Evolutionary conservation across 2,329 filamentous ascomycete genomes (phyloP).

Genomic region (Beauveria pseudobassiana): DNA sequence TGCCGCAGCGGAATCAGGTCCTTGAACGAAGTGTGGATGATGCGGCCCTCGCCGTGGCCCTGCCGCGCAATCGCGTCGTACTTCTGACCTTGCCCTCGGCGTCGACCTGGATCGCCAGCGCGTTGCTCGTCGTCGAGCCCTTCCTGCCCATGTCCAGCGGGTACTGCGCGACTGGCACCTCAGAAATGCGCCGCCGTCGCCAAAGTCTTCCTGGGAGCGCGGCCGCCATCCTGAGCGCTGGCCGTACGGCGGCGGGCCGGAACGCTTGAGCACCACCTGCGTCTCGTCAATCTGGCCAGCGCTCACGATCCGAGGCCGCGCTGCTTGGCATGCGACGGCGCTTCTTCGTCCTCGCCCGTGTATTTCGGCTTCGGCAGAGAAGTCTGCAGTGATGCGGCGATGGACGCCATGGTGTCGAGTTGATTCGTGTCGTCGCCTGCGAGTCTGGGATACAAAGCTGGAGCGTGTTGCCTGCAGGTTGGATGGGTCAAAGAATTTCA

Average conservation of each 20-base stretch:
- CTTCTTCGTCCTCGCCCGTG: constrained; percentile 79
- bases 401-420: constrained; percentile 48
- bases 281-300: constrained; percentile 74
- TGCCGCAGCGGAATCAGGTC: constrained; percentile 92
- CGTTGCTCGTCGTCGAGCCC: constrained; percentile 65
- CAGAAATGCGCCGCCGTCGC: constrained; percentile 91
- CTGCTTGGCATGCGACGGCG: constrained; percentile 62
- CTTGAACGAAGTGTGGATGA: constrained; percentile 94
- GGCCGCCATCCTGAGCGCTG: constrained; percentile 87
- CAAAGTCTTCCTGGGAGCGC: constrained; percentile 81
- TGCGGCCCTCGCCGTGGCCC: constrained; percentile 74
- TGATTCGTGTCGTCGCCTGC: constrained; percentile 14
- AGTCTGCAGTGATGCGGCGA: constrained; percentile 65
- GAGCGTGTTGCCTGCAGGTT: constrained; percentile 13
- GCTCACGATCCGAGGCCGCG: constrained; percentile 74
- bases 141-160: constrained; percentile 92
- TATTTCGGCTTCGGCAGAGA: constrained; percentile 87
- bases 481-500: constrained; percentile 24
- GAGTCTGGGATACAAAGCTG: constrained; percentile 6
- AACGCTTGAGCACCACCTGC: constrained; percentile 76
- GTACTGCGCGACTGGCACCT: constrained; percentile 90
- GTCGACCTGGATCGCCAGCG: constrained; percentile 87
- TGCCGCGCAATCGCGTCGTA: constrained; percentile 92
- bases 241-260: constrained; percentile 81
- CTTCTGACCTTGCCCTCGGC: constrained; percentile 85